Conservation (phyloP, 352 stramenopile genomes). For the Pythium oligandrum region DNA sequence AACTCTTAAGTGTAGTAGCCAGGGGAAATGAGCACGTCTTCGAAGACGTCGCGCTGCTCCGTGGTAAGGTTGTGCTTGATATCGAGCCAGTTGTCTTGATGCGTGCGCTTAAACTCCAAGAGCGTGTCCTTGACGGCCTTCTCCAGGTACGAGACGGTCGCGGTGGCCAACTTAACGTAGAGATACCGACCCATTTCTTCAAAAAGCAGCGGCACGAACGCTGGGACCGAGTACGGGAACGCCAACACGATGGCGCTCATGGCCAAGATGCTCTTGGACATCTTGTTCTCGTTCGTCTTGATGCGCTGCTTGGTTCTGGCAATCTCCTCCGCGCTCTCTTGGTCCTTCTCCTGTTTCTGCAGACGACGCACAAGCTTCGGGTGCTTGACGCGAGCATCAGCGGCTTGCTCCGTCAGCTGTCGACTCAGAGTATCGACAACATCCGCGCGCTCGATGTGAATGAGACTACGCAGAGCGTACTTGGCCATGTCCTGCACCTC, state of each 20-base stretch:
- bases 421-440: conserved; percentile 34
- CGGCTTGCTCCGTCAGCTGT: conserved; percentile 29
- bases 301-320: conserved; percentile 28
- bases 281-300: conserved; percentile 41
- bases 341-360: conserved; percentile 29
- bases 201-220: conserved; percentile 62
- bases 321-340: conserved; percentile 27
- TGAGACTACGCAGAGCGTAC: conserved; percentile 57
- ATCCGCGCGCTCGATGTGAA: conserved; percentile 44
- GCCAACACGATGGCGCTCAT: conserved; percentile 68
- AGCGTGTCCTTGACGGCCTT: conserved; percentile 76
- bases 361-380: conserved; percentile 56
- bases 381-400: conserved; percentile 43
- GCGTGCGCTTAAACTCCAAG: conserved; percentile 78
- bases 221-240: conserved; percentile 70
- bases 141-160: conserved; percentile 57
- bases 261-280: conserved; percentile 61
- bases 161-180: conserved; percentile 58
- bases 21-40: conserved; percentile 72
- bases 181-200: conserved; percentile 68
- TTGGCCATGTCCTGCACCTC: conserved; percentile 82
- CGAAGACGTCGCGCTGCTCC: conserved; percentile 63
- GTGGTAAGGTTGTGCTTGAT: conserved; percentile 56
- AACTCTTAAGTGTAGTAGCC: conserved; percentile 57
- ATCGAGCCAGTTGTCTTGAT: conserved; percentile 82